A percentile compares a stretch with the other conserved stretches of the same genome.
Conservation (phyloP, 768 basidiomycete species). For the Podaxis sp. region DNA sequence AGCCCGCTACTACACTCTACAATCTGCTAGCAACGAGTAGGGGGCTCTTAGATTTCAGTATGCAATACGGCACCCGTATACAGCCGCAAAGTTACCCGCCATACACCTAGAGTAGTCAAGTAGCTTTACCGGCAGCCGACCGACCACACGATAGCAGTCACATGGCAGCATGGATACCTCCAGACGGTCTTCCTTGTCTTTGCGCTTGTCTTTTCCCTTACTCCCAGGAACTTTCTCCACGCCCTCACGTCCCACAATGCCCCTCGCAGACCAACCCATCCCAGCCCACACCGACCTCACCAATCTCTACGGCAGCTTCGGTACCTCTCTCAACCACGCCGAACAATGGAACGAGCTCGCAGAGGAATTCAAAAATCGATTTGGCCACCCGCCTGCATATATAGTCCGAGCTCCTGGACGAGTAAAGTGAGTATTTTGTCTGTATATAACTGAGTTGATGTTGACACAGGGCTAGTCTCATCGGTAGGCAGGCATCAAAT, state of each 20-base stretch:
- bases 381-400: conserved; percentile 65
- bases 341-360: conserved; percentile 62
- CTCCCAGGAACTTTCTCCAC: background rate
- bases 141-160: background rate
- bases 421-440: conserved; percentile 57
- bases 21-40: too few species aligned
- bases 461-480: conserved; percentile 31
- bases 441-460: background rate
- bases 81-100: too few species aligned
- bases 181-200: background rate
- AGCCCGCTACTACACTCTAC: too few species aligned
- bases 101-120: too few species aligned
- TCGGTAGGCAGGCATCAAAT: conserved; percentile 31
- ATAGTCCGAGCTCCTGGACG: conserved; percentile 80
- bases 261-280: conserved; percentile 51
- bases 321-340: conserved; percentile 55
- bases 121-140: too few species aligned
- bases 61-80: too few species aligned
- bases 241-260: conserved; percentile 34
- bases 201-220: background rate
- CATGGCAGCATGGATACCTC: background rate
- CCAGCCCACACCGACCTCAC: conserved; percentile 60
- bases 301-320: conserved; percentile 53
- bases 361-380: conserved; percentile 59
- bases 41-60: too few species aligned